Evolutionary conservation across 2,329 filamentous ascomycete species (phyloP), one percentile per base, ranked within the genome.

Genomic region (Juglanconis oblonga): DNA sequence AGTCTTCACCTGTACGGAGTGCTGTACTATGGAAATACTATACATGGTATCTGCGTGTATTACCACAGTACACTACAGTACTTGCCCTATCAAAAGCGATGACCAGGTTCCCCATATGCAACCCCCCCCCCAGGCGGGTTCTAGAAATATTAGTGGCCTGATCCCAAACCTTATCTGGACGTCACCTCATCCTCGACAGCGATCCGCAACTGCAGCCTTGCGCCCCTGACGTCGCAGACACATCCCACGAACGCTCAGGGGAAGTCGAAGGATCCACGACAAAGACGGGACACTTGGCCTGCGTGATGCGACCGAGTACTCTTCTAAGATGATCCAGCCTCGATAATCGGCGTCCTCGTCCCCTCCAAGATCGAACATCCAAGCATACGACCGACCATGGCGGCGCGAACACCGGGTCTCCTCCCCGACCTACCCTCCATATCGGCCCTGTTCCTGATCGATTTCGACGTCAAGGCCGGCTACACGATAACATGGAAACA

Each of bases 401-500:
- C 61, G 40, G 44, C 55, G n/a, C 54, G 13, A 40, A 40, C 59
- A 70, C 74, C 64, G 68, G 61, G 72, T 54, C 69, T 69, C 9
- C 71, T 74, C 29, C 70, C 76, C 63, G 82, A 84, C 64, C 75
- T 82, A 9, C 84, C 84, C 52, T 81, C 82, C 56, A 85, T 94
- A 69, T 88, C 89, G 44, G 92, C 92, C 36, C 82, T 96, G 40
- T 97, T 96, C 74, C 82, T 96, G 64, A 94, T 96, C 75, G 87
- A 90, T 71, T 97, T 97, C 77, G 92, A 97, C 75, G 89, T 94
- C 77, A 95, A 93, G 74, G 89, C 92, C 69, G 92, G 92, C 79
- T 96, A 88, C 75, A 96, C 92, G 50, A 89, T 98, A 70, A 86
- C 87, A 40, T 98, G 95, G 95, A 92, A 96, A 74, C 87, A 85